Evolutionary conservation across 2,329 filamentous ascomycete species (phyloP).

Genomic region (Venturia asperata): DNA sequence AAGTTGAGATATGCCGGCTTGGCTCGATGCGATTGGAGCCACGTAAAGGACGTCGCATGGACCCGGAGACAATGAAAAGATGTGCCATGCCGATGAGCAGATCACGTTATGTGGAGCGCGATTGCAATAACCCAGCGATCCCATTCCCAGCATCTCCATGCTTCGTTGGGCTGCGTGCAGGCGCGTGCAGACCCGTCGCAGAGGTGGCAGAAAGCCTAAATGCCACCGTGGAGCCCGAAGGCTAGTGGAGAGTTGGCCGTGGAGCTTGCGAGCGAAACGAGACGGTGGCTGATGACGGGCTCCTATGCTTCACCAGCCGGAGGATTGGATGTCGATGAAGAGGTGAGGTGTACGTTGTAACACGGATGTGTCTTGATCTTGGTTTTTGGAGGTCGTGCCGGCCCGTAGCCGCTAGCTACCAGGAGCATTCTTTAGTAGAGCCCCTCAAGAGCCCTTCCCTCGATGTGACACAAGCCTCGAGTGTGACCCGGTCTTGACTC

Average conservation of each 20-base stretch:
- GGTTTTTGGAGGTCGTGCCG: too few species aligned
- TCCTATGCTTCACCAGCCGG: background rate
- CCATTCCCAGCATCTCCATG: conserved; percentile 1
- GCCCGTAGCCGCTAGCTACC: too few species aligned
- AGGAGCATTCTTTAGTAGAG: too few species aligned
- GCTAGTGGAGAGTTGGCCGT: background rate
- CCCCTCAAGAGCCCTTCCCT: too few species aligned
- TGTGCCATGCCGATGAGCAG: background rate
- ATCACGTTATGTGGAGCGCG: conserved; percentile 12
- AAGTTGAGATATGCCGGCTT: background rate
- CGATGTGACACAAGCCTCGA: too few species aligned
- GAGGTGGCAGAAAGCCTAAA: background rate
- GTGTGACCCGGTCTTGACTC: too few species aligned
- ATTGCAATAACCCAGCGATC: background rate
- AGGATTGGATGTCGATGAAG: background rate
- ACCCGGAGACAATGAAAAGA: background rate
- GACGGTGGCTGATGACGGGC: background rate
- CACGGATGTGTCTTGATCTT: too few species aligned
- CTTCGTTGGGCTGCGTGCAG: conserved; percentile 1
- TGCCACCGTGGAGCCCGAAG: background rate
- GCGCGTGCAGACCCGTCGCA: background rate
- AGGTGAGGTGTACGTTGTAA: background rate
- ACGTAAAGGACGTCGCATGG: conserved; percentile 6
- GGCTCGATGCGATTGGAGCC: conserved; percentile 16
- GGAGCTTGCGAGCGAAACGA: background rate